Base-by-base conservation (phyloP, 2,329 filamentous ascomycete genomes). In the Paecilomyces niveus region DNA sequence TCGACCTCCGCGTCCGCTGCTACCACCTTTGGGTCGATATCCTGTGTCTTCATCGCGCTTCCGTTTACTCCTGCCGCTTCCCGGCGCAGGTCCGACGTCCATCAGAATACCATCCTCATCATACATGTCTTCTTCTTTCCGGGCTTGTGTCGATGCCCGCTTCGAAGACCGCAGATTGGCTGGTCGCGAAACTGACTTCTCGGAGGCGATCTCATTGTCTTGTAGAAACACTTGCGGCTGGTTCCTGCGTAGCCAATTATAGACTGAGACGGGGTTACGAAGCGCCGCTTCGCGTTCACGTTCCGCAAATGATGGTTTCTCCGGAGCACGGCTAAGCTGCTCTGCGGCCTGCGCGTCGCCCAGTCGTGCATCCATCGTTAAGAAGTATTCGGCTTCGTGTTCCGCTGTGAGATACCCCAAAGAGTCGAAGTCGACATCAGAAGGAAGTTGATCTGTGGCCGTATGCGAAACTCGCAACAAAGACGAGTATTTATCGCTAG, bases 241-340 rank as follows among this genome's bases (percentile, higher is more conserved):
- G 73, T 96, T 83, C 70, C 90, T 87, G 62, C 90, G 85, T 11
- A 99, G 83, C 94, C 94, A 99, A 73, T 95, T 97, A 77, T 96
- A 95, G 2, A 96, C 92, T 59, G 90, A 95, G 50, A 91, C 89
- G 0, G 92, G 92, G 71, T 97, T 97, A 55, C 84, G 84, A 24
- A 91, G 74, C 29, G 82, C 80, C 54, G 82, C 71, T 58, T 83
- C 81, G 70, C 75, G 81, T 74, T 78, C 82, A 59, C 76, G 74
- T 57, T 85, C 81, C 51, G 80, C 72, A 56, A 85, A 78, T 3
- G 68, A 68, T 8, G 70, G 68, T 51, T 71, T 71, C 29, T 74
- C 71, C 1, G 72, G 69, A 13, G 68, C 66, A 32, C 66, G 71
- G 58, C 70, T 72, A 6, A 86, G 70, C 29, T 88, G 80, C 26